phyloP scores from a whole-genome alignment of 2,329 filamentous ascomycete species.

The Sarocladiaceae sp. region DNA sequence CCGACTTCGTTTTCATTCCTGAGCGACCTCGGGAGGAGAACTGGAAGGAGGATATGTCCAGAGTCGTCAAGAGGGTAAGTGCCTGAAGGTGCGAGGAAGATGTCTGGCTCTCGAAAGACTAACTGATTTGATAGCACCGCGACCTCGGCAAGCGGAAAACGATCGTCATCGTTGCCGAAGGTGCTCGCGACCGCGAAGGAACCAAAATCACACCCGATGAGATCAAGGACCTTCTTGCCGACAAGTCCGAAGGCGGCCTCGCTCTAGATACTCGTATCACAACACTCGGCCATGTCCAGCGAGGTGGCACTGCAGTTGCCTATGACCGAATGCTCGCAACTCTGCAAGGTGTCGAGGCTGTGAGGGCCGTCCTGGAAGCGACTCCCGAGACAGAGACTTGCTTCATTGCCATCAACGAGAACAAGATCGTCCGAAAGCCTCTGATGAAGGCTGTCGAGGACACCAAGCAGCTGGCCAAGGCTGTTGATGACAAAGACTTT shows the following conservation, averaged over 20 bases:
- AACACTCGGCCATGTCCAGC: slow-evolving; percentile 93
- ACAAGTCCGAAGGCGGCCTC: slow-evolving; percentile 57
- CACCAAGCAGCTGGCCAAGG: slow-evolving; percentile 76
- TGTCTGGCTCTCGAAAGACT: slow-evolving; percentile 11
- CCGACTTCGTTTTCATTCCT: slow-evolving; percentile 95
- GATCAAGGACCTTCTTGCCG: slow-evolving; percentile 84
- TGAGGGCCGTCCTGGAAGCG: slow-evolving; percentile 83
- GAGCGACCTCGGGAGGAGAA: slow-evolving; percentile 83
- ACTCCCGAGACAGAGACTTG: slow-evolving; percentile 85
- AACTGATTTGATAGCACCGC: slow-evolving; percentile 57
- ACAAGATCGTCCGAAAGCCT: slow-evolving; percentile 89
- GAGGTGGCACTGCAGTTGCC: slow-evolving; percentile 84
- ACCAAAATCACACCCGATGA: slow-evolving; percentile 74
- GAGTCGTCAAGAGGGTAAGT: slow-evolving; percentile 63
- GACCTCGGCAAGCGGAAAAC: slow-evolving; percentile 90
- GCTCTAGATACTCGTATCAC: slow-evolving; percentile 89
- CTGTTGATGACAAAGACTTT: slow-evolving; percentile 82
- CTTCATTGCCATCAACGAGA: slow-evolving; percentile 94
- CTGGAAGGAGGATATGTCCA: slow-evolving; percentile 85
- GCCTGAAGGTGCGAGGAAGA: background rate
- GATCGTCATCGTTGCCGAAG: slow-evolving; percentile 96
- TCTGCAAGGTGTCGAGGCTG: slow-evolving; percentile 88
- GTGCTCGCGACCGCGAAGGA: slow-evolving; percentile 77
- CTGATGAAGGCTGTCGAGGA: slow-evolving; percentile 82
- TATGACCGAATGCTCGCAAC: slow-evolving; percentile 94